A percentile compares a stretch with the other conserved stretches of the same genome.
These are phyloP conservation scores for Crassisporium funariophilum DNA, from an alignment of 768 basidiomycete species.

Conservation along the genomic window DNA sequence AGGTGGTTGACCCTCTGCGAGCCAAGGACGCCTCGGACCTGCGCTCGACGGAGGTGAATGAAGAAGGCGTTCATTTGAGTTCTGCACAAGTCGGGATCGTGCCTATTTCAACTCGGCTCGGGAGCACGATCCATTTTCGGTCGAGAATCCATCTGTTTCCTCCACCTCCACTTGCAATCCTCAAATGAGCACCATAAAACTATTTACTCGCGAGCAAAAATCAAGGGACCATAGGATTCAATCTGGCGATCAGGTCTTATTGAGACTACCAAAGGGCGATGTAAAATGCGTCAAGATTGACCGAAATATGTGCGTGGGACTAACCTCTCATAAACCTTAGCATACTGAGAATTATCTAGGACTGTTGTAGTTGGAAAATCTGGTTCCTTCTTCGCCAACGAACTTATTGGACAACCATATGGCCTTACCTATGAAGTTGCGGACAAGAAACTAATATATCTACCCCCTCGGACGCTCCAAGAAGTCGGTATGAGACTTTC, in stretches of 20 bases:
- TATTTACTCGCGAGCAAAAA: constrained; percentile 24
- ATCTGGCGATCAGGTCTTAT: constrained; percentile 74
- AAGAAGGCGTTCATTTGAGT: too few relatives aligned
- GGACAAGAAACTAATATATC: constrained; percentile 64
- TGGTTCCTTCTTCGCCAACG: constrained; percentile 77
- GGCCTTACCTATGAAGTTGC: constrained; percentile 88
- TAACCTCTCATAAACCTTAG: neutral
- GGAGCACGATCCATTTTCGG: constrained; percentile 3
- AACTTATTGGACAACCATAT: constrained; percentile 81
- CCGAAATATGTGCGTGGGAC: constrained; percentile 60
- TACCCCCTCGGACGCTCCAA: constrained; percentile 65
- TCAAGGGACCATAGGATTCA: constrained; percentile 44
- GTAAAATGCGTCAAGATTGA: constrained; percentile 75
- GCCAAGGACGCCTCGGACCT: neutral
- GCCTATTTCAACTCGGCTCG: too few relatives aligned
- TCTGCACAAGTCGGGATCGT: too few relatives aligned
- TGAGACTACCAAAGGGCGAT: constrained; percentile 79
- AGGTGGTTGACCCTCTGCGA: neutral
- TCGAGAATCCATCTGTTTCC: neutral
- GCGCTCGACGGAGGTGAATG: too few relatives aligned
- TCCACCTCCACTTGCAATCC: neutral
- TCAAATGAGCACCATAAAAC: constrained; percentile 28
- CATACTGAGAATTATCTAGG: constrained; percentile 39
- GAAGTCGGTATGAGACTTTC: constrained; percentile 65
- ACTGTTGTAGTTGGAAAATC: constrained; percentile 79